Evolutionary conservation across 1,284 basidiomycete genomes (phyloP).

Genomic region (Singerocomus rubriflavus): DNA sequence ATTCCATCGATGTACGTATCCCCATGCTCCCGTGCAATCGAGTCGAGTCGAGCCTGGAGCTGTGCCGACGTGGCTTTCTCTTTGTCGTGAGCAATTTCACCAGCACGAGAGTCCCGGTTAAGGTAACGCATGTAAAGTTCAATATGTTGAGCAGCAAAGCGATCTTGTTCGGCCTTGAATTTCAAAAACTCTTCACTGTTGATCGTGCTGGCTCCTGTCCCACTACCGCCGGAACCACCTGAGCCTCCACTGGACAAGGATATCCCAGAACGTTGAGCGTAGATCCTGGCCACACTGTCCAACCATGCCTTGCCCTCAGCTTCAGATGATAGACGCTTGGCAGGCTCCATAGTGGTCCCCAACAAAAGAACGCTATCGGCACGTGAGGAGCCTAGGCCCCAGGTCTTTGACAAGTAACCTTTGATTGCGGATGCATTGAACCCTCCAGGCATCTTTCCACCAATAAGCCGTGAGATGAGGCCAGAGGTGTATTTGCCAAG

Average conservation of each 20-base stretch:
- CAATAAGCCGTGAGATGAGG: conserved; percentile 88
- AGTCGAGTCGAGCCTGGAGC: conserved; percentile 86
- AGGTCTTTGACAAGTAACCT: conserved; percentile 82
- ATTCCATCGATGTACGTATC: conserved; percentile 94
- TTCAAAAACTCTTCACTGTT: conserved; percentile 98
- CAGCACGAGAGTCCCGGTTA: conserved; percentile 87
- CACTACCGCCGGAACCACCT: conserved; percentile 59
- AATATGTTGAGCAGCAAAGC: conserved; percentile 90
- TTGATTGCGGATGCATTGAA: conserved; percentile 97
- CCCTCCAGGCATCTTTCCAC: conserved; percentile 97
- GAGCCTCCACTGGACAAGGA: conserved; percentile 70
- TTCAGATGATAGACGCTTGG: conserved; percentile 92
- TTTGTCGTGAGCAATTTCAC: conserved; percentile 84
- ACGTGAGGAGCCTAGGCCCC: conserved; percentile 90
- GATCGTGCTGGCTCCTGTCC: conserved; percentile 78
- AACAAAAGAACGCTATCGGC: conserved; percentile 91
- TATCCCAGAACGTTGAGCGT: conserved; percentile 87
- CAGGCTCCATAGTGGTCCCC: conserved; percentile 88
- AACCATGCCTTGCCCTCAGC: conserved; percentile 93
- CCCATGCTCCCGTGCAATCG: conserved; percentile 86
- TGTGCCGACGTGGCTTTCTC: conserved; percentile 74
- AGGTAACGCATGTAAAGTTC: conserved; percentile 97
- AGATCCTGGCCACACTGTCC: conserved; percentile 79
- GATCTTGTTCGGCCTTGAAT: conserved; percentile 91
- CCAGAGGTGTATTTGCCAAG: conserved; percentile 96